Evolutionary conservation across 441 rosid genomes (phyloP).

Genomic region (Eugenia klotzschiana): DNA sequence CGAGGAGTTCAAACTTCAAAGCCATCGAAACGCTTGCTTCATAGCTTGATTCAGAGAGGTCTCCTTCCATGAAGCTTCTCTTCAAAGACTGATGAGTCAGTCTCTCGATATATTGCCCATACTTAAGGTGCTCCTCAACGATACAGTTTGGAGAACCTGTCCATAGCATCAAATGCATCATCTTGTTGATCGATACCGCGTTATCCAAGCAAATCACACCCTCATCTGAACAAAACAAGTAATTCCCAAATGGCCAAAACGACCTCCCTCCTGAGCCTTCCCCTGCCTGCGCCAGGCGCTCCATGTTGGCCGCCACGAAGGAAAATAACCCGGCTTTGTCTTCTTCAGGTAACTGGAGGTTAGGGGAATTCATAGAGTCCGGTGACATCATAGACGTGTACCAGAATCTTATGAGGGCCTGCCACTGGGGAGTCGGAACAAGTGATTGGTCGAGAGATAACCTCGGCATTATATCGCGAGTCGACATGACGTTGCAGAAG

Average conservation of each 20-base stretch:
- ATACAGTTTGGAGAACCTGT: conserved; percentile 15
- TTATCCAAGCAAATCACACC: conserved; percentile 65
- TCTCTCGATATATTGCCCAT: conserved; percentile 30
- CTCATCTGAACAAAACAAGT: conserved; percentile 42
- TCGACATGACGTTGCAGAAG: conserved; percentile 56
- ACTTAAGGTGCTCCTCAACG: conserved; percentile 49
- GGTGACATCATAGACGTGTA: conserved; percentile 17
- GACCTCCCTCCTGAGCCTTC: not conserved
- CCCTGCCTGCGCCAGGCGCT: not conserved
- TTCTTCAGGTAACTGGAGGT: conserved; percentile 3
- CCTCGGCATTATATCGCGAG: conserved; percentile 48
- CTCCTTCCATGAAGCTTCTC: conserved; percentile 22
- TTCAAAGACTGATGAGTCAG: conserved; percentile 27
- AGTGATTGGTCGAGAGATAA: conserved; percentile 23
- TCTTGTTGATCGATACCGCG: conserved; percentile 20
- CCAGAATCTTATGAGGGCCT: conserved; percentile 14
- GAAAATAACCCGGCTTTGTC: conserved; percentile 7
- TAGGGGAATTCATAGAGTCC: not conserved
- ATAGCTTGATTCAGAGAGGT: conserved; percentile 35
- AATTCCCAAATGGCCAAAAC: conserved; percentile 66
- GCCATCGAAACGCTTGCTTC: conserved; percentile 51
- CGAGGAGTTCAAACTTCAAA: conserved; percentile 46
- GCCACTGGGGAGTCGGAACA: conserved; percentile 5
- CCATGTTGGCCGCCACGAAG: conserved; percentile 7
- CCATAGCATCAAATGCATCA: conserved; percentile 38